Percentiles rank a stretch among this genome's conserved stretches.
Evolutionary conservation across 805 yeast genomes (phyloP).

Genomic region (Ogataea neopini): DNA sequence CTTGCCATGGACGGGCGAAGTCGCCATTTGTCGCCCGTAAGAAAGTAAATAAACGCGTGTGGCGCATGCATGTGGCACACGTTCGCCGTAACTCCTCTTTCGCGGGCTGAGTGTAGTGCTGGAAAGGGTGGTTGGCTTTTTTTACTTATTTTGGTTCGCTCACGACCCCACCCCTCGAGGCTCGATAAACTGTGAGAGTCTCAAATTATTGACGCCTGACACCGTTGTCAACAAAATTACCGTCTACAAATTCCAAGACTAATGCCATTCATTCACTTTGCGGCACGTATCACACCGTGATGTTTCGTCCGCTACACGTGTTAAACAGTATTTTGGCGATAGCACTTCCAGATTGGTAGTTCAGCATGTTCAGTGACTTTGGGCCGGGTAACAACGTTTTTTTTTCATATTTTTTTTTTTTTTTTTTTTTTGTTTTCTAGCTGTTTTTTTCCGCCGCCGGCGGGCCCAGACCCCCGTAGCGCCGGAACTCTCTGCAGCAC

Average conservation of each 20-base stretch:
- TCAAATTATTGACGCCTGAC: too few relatives aligned
- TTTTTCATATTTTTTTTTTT: not conserved
- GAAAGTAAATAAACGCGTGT: conserved; percentile 1
- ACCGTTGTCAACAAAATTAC: too few relatives aligned
- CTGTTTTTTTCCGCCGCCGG: not conserved
- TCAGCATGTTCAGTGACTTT: not conserved
- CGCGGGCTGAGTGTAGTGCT: not conserved
- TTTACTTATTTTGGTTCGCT: not conserved
- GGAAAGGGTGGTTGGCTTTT: not conserved
- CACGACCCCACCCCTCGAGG: too few relatives aligned
- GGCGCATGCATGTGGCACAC: conserved; percentile 2
- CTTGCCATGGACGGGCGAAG: conserved; percentile 6
- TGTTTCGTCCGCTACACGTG: too few relatives aligned
- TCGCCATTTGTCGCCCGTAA: conserved; percentile 9
- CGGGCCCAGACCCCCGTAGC: conserved; percentile 1
- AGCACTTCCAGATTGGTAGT: not conserved
- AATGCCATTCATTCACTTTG: too few relatives aligned
- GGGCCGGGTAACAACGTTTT: not conserved
- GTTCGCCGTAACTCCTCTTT: not conserved
- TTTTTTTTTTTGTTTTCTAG: not conserved
- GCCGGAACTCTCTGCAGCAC: not conserved
- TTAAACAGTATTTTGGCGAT: too few relatives aligned
- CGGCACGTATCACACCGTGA: too few relatives aligned
- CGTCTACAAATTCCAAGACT: too few relatives aligned
- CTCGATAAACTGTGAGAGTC: too few relatives aligned